Evolutionary conservation across 805 yeast species (phyloP).

Genomic region (Debaryomyces prosopidis): DNA sequence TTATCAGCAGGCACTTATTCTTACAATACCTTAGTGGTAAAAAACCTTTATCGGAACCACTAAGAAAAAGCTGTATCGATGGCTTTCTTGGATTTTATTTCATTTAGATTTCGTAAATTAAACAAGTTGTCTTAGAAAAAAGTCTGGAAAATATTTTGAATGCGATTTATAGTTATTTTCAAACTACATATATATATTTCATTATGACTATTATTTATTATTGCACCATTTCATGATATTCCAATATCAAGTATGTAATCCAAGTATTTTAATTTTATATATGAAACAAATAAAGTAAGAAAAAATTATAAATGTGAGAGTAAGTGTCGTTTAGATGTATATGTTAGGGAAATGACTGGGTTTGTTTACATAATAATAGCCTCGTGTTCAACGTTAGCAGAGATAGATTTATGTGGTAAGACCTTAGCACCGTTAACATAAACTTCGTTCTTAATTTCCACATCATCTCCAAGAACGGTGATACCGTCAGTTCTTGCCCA

Average conservation of each 20-base stretch:
- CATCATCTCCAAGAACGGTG: slow-evolving; percentile 98
- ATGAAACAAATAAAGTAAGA: too few species aligned
- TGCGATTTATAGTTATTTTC: neutral
- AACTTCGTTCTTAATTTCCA: slow-evolving; percentile 95
- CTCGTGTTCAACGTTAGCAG: slow-evolving; percentile 95
- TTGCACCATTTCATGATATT: too few species aligned
- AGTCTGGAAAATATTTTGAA: neutral
- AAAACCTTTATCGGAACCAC: slow-evolving; percentile 61
- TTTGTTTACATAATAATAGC: slow-evolving; percentile 87
- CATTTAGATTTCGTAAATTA: neutral
- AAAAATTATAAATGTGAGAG: too few species aligned
- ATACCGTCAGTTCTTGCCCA: slow-evolving; percentile 99
- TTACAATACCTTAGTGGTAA: slow-evolving; percentile 73
- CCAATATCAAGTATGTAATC: too few species aligned
- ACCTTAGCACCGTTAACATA: slow-evolving; percentile 99
- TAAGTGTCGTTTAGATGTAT: too few species aligned
- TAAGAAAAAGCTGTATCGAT: slow-evolving; percentile 45
- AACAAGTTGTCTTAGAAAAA: too few species aligned
- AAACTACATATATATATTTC: neutral
- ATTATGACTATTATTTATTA: too few species aligned
- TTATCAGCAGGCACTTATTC: slow-evolving; percentile 66
- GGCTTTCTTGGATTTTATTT: slow-evolving; percentile 20
- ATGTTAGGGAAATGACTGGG: neutral
- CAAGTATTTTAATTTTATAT: too few species aligned
- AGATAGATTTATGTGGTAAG: slow-evolving; percentile 96